Evolutionary conservation across 345 rosid species (phyloP).

Genomic region (Bretschneidera sinensis): DNA sequence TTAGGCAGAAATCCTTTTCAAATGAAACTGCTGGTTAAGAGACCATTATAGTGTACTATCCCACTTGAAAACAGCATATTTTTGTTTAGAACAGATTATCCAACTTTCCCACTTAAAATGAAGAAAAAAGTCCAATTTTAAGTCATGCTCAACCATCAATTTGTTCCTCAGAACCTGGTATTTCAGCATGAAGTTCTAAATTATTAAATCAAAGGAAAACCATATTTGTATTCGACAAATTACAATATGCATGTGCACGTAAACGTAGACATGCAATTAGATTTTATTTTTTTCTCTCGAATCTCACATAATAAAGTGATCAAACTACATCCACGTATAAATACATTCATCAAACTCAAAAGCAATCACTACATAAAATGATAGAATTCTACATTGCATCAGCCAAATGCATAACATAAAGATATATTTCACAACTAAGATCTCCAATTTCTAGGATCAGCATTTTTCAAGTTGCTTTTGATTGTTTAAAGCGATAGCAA

Average conservation of each 20-base stretch:
- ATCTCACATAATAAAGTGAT: not conserved
- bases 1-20: too few relatives aligned
- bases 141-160: too few relatives aligned
- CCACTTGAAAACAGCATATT: too few relatives aligned
- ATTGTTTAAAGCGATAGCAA: slow-evolving; percentile 1
- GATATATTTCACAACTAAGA: not conserved
- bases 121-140: too few relatives aligned
- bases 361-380: not conserved
- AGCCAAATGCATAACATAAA: not conserved
- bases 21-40: too few relatives aligned
- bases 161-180: too few relatives aligned
- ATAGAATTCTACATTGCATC: not conserved
- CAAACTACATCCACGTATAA: slow-evolving; percentile 4
- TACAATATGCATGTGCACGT: too few relatives aligned
- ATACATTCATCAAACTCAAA: not conserved
- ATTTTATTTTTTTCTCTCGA: slow-evolving; percentile 4
- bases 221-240: not conserved
- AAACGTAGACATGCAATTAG: not conserved
- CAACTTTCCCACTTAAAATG: too few relatives aligned
- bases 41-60: too few relatives aligned
- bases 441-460: not conserved
- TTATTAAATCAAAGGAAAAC: too few relatives aligned
- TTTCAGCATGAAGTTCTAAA: too few relatives aligned
- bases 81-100: too few relatives aligned
- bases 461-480: not conserved